These are phyloP conservation scores for Chlorophyllum brunneum DNA, from an alignment of 768 basidiomycete genomes.

Conservation along the genomic window DNA sequence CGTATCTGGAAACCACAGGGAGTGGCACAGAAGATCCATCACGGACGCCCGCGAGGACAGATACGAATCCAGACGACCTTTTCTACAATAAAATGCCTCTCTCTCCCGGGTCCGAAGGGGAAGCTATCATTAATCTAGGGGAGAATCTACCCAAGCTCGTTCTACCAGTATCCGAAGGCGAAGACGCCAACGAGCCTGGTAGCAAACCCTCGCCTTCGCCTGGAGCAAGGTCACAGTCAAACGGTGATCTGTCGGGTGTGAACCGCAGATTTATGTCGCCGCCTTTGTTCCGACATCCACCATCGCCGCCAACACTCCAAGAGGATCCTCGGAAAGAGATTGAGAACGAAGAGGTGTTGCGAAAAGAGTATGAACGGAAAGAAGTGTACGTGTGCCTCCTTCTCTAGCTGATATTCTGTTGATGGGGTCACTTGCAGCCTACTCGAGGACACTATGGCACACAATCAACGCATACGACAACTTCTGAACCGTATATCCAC, in stretches of 20 bases:
- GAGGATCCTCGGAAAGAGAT: slow-evolving; percentile 29
- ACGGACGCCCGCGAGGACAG: not conserved
- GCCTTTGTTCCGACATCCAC: slow-evolving; percentile 1
- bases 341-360: slow-evolving; percentile 43
- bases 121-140: not conserved
- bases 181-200: not conserved
- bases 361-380: slow-evolving; percentile 57
- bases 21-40: slow-evolving; percentile 3
- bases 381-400: slow-evolving; percentile 38
- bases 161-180: not conserved
- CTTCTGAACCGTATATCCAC: slow-evolving; percentile 62
- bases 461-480: slow-evolving; percentile 68
- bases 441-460: slow-evolving; percentile 51
- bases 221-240: not conserved
- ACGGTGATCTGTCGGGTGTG: not conserved
- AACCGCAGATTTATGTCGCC: slow-evolving; percentile 1
- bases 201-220: not conserved
- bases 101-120: not conserved
- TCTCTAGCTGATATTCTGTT: slow-evolving; percentile 10
- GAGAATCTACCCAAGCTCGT: slow-evolving; percentile 1
- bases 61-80: not conserved
- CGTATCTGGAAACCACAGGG: not conserved
- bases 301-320: slow-evolving; percentile 14
- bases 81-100: not conserved
- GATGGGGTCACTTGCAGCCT: slow-evolving; percentile 36